Conservation (phyloP, 257 asterid genomes). For the Solanum stenotomum region DNA sequence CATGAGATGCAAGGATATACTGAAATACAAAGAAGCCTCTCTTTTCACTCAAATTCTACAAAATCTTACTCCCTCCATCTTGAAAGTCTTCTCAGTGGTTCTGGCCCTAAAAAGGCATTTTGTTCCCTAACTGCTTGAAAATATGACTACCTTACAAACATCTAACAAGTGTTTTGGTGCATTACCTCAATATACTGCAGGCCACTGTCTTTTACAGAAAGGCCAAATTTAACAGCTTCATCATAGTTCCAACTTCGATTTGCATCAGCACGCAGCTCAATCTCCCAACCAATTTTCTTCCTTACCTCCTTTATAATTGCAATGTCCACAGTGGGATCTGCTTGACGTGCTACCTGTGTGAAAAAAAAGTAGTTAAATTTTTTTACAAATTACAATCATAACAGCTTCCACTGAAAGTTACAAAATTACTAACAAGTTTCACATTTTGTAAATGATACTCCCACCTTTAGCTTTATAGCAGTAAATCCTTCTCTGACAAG, state of each 20-base stretch:
- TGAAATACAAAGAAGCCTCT: neutral
- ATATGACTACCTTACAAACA: neutral
- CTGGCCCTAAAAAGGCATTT: neutral
- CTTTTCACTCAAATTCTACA: neutral
- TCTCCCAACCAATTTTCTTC: constrained; percentile 52
- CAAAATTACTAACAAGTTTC: neutral
- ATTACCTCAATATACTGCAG: constrained; percentile 92
- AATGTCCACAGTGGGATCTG: constrained; percentile 65
- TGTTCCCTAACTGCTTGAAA: neutral
- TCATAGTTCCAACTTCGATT: constrained; percentile 72
- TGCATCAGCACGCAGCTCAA: constrained; percentile 87
- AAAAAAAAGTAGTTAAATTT: neutral
- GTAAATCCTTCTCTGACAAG: constrained; percentile 78
- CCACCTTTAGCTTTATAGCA: constrained; percentile 78
- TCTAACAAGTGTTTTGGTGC: neutral
- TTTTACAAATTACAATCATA: neutral
- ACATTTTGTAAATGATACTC: neutral
- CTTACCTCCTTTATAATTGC: constrained; percentile 77
- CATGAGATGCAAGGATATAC: neutral
- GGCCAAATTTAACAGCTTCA: constrained; percentile 70
- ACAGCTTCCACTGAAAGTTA: neutral
- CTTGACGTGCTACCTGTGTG: constrained; percentile 70
- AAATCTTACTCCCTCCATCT: neutral
- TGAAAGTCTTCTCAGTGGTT: neutral
- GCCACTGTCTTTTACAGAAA: constrained; percentile 47